These are phyloP conservation scores for Hypoxylon rickii DNA, from an alignment of 495 filamentous ascomycete species.

Conservation along the genomic window DNA sequence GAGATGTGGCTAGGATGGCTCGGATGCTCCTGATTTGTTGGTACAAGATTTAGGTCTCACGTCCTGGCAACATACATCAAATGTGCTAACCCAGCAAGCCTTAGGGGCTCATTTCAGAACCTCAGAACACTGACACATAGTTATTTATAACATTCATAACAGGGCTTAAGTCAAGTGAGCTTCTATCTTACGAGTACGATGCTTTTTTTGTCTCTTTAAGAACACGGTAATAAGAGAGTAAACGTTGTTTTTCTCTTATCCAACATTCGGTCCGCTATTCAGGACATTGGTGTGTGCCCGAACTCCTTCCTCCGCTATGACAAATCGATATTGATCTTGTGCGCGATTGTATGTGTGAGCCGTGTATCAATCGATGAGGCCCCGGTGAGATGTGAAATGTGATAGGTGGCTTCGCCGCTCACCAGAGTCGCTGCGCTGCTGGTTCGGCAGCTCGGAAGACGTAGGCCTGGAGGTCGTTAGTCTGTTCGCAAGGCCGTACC, in stretches of 20 bases:
- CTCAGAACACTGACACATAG: neutral
- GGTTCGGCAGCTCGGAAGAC: constrained; percentile 22
- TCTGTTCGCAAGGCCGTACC: constrained; percentile 26
- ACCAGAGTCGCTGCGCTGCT: neutral
- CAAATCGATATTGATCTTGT: constrained; percentile 13
- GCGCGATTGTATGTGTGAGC: neutral
- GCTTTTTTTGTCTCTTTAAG: no score
- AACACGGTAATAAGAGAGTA: constrained; percentile 15
- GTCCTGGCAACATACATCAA: constrained; percentile 4
- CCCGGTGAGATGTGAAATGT: neutral
- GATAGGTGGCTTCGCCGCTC: constrained; percentile 17
- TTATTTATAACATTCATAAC: neutral
- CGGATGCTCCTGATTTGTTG: constrained; percentile 11
- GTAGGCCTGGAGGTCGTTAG: neutral
- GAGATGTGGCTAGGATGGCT: constrained; percentile 12
- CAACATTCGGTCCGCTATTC: constrained; percentile 12
- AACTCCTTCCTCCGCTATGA: constrained; percentile 4
- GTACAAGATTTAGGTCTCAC: constrained; percentile 19
- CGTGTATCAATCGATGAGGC: constrained; percentile 20
- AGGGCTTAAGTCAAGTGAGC: neutral
- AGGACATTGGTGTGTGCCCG: constrained; percentile 1
- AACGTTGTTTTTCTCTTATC: neutral
- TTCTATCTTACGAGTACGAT: constrained; percentile 1
- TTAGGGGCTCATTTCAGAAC: no score
- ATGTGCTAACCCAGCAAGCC: neutral